Evolutionary conservation across 2,329 filamentous ascomycete species (phyloP).

Genomic region (Fusarium duplospermum): DNA sequence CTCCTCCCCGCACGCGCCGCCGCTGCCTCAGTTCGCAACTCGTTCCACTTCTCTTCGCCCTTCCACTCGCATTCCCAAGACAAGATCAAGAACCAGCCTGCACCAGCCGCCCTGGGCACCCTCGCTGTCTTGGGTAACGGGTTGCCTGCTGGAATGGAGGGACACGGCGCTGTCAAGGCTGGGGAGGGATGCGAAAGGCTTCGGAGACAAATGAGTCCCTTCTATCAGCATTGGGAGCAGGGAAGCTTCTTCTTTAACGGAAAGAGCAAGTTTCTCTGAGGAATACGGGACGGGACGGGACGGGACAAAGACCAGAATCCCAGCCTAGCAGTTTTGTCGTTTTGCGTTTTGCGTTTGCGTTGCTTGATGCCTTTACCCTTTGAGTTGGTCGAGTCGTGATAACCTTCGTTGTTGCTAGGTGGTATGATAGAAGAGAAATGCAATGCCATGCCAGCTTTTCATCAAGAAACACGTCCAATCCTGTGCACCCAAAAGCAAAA

Average conservation of each 20-base stretch:
- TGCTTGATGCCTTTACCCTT: neutral
- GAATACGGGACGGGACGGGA: neutral
- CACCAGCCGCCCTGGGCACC: constrained; percentile 41
- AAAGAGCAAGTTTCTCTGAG: constrained; percentile 19
- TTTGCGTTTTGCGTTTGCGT: constrained; percentile 9
- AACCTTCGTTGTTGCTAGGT: constrained; percentile 1
- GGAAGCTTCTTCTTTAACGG: constrained; percentile 29
- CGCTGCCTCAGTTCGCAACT: constrained; percentile 41
- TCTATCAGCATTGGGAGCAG: constrained; percentile 40
- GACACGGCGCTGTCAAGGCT: constrained; percentile 27
- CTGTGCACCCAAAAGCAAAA: constrained; percentile 23
- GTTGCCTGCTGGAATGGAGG: constrained; percentile 12
- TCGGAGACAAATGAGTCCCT: constrained; percentile 38
- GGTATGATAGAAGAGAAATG: constrained; percentile 7
- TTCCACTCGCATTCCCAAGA: constrained; percentile 29
- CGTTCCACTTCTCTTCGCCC: constrained; percentile 35
- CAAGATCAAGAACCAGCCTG: constrained; percentile 36
- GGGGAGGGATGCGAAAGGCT: constrained; percentile 29
- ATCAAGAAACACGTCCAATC: constrained; percentile 17
- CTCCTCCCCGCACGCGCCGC: constrained; percentile 34
- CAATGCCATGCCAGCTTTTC: constrained; percentile 12
- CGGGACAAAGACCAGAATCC: neutral
- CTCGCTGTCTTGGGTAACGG: constrained; percentile 38
- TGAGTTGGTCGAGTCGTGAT: neutral
- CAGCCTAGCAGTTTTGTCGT: constrained; percentile 6